Conservation (phyloP, 1,284 basidiomycete genomes). For the Naganishia sp. region DNA sequence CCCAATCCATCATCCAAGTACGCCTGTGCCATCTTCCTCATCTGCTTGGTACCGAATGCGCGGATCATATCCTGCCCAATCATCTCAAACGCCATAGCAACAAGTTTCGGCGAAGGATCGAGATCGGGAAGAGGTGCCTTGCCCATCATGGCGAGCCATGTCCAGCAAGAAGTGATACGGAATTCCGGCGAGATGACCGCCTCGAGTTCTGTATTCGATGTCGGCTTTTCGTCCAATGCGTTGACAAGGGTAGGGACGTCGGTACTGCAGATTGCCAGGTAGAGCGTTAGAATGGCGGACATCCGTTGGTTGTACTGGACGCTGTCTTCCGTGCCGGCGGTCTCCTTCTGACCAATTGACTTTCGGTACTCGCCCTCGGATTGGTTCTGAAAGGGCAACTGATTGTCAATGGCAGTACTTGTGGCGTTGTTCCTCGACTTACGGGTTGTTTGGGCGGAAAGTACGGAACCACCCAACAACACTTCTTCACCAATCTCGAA, state of each 20-base stretch:
- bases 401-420: constrained; percentile 2
- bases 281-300: constrained; percentile 80
- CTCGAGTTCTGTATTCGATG: constrained; percentile 57
- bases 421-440: constrained; percentile 32
- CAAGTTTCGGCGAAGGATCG: constrained; percentile 45
- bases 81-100: constrained; percentile 69
- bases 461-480: constrained; percentile 59
- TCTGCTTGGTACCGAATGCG: constrained; percentile 71
- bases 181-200: constrained; percentile 60
- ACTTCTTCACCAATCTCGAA: constrained; percentile 79
- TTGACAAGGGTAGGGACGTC: constrained; percentile 47
- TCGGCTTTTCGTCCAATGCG: constrained; percentile 40
- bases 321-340: constrained; percentile 57
- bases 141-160: constrained; percentile 61
- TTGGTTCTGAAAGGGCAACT: constrained; percentile 45
- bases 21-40: constrained; percentile 70
- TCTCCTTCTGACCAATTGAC: constrained; percentile 61
- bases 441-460: constrained; percentile 50
- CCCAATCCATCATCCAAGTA: constrained; percentile 62
- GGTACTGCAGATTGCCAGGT: constrained; percentile 72
- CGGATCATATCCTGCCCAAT: constrained; percentile 63
- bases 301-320: constrained; percentile 75
- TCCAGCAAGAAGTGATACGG: constrained; percentile 65
- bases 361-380: constrained; percentile 64
- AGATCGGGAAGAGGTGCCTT: constrained; percentile 44